Conservation (phyloP, 441 rosid species). For the Rhodomyrtus psidioides region DNA sequence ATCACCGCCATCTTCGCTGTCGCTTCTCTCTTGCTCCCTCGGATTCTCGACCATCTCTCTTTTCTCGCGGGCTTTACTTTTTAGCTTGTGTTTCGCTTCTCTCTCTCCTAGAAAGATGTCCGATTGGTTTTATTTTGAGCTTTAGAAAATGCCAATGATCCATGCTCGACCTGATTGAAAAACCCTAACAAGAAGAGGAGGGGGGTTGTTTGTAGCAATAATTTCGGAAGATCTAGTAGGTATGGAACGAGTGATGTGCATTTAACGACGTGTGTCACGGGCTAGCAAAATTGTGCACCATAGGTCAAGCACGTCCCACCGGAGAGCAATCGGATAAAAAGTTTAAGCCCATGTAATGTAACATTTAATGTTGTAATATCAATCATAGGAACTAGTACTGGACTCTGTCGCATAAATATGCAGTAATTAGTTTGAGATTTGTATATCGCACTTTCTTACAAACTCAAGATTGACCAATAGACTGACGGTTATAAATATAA, state of each 20-base stretch:
- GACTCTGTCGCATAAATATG: no score
- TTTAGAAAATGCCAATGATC: neutral
- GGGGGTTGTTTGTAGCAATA: neutral
- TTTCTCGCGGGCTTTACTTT: neutral
- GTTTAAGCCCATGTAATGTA: no score
- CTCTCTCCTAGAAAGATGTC: neutral
- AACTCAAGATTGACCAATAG: neutral
- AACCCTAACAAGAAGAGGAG: neutral
- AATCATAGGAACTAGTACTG: no score
- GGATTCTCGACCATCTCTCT: neutral
- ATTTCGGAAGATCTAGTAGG: neutral
- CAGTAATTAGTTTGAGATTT: no score
- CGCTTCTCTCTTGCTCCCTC: neutral
- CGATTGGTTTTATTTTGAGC: neutral
- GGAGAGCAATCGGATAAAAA: neutral
- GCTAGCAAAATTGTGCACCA: neutral
- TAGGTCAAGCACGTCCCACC: rapidly evolving
- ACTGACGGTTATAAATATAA: neutral
- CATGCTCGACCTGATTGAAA: neutral
- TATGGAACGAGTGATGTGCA: neutral
- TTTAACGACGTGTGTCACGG: neutral
- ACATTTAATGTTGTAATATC: no score
- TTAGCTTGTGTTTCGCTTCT: neutral
- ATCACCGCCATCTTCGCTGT: neutral
- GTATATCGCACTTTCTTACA: no score